Evolutionary conservation across 768 basidiomycete species (phyloP).

Genomic region (Phlebiopsis flavidoalba): DNA sequence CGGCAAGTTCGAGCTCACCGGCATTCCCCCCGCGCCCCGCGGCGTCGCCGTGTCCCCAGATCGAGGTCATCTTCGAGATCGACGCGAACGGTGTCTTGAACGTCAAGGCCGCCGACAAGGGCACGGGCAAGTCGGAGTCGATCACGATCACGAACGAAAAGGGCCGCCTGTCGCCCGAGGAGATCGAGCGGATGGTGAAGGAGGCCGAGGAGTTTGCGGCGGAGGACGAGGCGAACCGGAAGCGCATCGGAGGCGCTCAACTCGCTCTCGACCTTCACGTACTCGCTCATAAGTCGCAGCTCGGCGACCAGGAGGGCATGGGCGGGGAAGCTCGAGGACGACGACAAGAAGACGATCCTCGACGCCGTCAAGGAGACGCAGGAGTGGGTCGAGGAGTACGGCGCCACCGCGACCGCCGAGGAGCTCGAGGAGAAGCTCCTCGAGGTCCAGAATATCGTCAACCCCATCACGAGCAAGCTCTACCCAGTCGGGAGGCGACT

Average conservation of each 20-base stretch:
- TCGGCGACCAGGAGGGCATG: slow-evolving; percentile 83
- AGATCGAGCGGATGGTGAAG: slow-evolving; percentile 93
- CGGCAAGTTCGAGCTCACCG: slow-evolving; percentile 90
- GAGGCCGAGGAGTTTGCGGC: slow-evolving; percentile 89
- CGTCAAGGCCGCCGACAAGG: slow-evolving; percentile 90
- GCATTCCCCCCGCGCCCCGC: slow-evolving; percentile 93
- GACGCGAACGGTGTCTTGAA: slow-evolving; percentile 67
- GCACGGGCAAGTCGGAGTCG: slow-evolving; percentile 84
- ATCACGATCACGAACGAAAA: slow-evolving; percentile 97
- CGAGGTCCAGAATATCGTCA: slow-evolving; percentile 66
- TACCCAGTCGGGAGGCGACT: slow-evolving; percentile 43
- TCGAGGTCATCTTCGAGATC: slow-evolving; percentile 85
- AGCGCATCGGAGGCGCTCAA: slow-evolving; percentile 76
- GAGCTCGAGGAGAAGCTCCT: slow-evolving; percentile 87
- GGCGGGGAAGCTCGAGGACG: slow-evolving; percentile 81
- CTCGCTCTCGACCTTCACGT: slow-evolving; percentile 79
- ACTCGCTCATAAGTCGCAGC: slow-evolving; percentile 83
- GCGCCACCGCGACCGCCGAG: slow-evolving; percentile 69
- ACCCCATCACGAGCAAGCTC: slow-evolving; percentile 83
- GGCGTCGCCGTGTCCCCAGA: slow-evolving; percentile 97
- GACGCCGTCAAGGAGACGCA: slow-evolving; percentile 81
- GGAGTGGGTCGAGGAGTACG: slow-evolving; percentile 90
- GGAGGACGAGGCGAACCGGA: slow-evolving; percentile 73
- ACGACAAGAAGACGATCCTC: slow-evolving; percentile 81
- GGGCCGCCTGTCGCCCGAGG: slow-evolving; percentile 57